Evolutionary conservation across 2,329 filamentous ascomycete species (phyloP).

Genomic region (Aspergillus vadensis): DNA sequence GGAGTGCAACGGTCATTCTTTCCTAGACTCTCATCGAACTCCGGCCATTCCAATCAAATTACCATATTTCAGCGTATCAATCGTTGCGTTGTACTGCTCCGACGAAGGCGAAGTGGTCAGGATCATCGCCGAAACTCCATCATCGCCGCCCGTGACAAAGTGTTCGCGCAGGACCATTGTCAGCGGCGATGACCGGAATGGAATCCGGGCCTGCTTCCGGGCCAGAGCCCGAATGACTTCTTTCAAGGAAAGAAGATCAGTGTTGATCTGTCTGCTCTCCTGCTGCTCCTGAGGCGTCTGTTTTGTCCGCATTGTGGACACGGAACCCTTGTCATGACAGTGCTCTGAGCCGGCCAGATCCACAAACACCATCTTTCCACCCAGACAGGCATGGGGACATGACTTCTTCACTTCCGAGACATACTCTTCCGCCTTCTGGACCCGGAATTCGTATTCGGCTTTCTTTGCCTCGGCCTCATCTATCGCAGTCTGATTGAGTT

Average conservation of each 20-base stretch:
- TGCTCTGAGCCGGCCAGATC: constrained; percentile 52
- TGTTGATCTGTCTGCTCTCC: constrained; percentile 49
- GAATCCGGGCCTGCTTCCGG: constrained; percentile 37
- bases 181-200: constrained; percentile 46
- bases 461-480: constrained; percentile 46
- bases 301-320: constrained; percentile 16
- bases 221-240: constrained; percentile 50
- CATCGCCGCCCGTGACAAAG: constrained; percentile 28
- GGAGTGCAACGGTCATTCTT: too few species aligned
- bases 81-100: constrained; percentile 43
- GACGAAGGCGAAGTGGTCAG: constrained; percentile 43
- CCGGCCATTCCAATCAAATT: constrained; percentile 41
- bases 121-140: constrained; percentile 39
- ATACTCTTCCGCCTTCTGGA: constrained; percentile 39
- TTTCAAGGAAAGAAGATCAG: constrained; percentile 49
- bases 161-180: constrained; percentile 49
- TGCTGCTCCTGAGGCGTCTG: constrained; percentile 44
- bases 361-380: constrained; percentile 49
- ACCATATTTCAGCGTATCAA: constrained; percentile 50
- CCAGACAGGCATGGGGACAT: constrained; percentile 34
- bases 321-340: constrained; percentile 32
- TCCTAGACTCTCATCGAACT: too few species aligned
- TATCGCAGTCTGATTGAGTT: constrained; percentile 41
- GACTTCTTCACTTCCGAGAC: constrained; percentile 29
- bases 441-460: constrained; percentile 34